Evolutionary conservation across 2,329 filamentous ascomycete genomes (phyloP).

Genomic region (Sordariomycetes sp.): DNA sequence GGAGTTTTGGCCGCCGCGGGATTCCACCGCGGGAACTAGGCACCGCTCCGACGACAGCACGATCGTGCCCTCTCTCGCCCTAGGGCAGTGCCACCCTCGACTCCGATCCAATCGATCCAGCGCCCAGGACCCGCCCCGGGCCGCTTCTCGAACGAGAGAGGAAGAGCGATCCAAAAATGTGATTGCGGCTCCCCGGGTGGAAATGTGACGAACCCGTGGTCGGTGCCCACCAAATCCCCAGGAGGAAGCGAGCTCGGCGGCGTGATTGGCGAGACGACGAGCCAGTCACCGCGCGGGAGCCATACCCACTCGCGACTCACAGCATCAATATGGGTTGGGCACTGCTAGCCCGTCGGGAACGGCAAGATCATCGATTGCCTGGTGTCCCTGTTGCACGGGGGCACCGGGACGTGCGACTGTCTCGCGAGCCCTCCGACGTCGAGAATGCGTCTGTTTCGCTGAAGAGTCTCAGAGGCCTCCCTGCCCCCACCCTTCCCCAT

Average conservation of each 20-base stretch:
- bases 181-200: conserved; percentile 7
- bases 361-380: not conserved
- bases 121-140: not conserved
- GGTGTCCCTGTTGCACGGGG: too few species aligned
- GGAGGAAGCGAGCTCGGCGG: conserved; percentile 2
- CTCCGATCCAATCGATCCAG: not conserved
- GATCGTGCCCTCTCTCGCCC: not conserved
- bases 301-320: not conserved
- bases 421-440: not conserved
- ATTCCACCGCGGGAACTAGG: not conserved
- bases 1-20: not conserved
- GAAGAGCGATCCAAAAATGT: not conserved
- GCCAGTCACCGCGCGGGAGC: not conserved
- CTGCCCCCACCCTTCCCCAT: not conserved
- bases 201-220: conserved; percentile 11
- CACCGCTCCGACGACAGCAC: not conserved
- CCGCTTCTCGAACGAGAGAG: not conserved
- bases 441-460: not conserved
- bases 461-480: not conserved
- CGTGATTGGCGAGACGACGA: conserved; percentile 9
- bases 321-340: not conserved
- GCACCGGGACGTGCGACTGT: not conserved
- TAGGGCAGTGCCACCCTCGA: not conserved
- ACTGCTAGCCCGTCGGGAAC: not conserved
- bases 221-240: conserved; percentile 6